These are phyloP conservation scores for Hypoxylon fuscum DNA, from an alignment of 495 filamentous ascomycete genomes.

Conservation along the genomic window DNA sequence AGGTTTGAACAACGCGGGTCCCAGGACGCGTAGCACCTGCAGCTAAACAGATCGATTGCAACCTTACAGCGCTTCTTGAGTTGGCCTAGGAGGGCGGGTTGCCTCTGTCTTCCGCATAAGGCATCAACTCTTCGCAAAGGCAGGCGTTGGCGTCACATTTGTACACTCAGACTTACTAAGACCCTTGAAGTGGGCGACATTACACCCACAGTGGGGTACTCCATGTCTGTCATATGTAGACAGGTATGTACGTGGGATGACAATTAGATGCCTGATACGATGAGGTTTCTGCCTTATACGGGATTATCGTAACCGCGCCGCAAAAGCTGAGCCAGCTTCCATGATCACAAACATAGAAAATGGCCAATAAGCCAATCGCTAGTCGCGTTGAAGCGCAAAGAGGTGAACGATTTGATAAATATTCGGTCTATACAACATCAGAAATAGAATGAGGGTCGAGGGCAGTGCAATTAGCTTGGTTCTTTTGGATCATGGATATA, in stretches of 20 bases:
- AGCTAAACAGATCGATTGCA: neutral
- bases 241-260: too few species aligned
- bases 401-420: too few species aligned
- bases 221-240: too few species aligned
- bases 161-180: neutral
- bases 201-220: conserved; percentile 2
- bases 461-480: conserved; percentile 21
- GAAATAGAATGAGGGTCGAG: neutral
- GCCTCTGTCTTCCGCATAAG: conserved; percentile 18
- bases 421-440: too few species aligned
- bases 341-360: too few species aligned
- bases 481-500: neutral
- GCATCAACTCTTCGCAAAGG: conserved; percentile 8
- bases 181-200: neutral
- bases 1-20: too few species aligned
- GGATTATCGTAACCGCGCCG: too few species aligned
- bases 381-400: neutral
- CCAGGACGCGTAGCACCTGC: too few species aligned
- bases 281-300: conserved; percentile 31
- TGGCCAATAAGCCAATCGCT: conserved; percentile 11
- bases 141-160: neutral
- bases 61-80: too few species aligned
- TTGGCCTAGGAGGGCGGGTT: neutral
- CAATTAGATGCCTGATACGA: conserved; percentile 27
- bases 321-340: too few species aligned